Base-by-base conservation (phyloP, 805 yeast species). In the Metschnikowia noctiluminum region DNA sequence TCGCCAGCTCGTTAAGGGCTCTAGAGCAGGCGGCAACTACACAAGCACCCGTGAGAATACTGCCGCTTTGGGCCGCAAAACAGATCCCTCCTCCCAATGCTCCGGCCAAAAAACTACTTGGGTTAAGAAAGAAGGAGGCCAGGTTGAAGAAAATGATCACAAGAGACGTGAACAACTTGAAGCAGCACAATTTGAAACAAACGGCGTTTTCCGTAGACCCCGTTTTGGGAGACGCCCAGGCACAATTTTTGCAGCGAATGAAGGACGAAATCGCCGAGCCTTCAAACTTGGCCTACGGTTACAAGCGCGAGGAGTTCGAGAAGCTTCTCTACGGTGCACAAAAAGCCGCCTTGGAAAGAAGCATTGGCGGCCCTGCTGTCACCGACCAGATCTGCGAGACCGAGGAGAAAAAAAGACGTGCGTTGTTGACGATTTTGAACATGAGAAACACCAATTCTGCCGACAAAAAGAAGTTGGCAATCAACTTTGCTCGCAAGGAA, bases 301-400 rank as follows among this genome's bases (percentile, higher is more conserved):
- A 79, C 56, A 73, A 78, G 35, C 65, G 79, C 43, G 71, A 69
- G 32, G 91, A 89, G 60, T 84, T 89, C 42, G 94, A 89, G 52
- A 86, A 81, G 62, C 72, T 90, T 46, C 60, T 89, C 43, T 84
- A 77, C 56, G 94, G 96, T 36, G 94, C 91, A 10, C 87, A 85
- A 62, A 80, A 81, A 56, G 80, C 87, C 7, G 71, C 75, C 3
- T 60, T 81, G 41, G 69, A 71, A 44, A 73, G 60, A 52, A 58
- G 62, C 37, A 53, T 57, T 11, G 65, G 61, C 9, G 74, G 73
- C 39, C 65, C 57, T n/a, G 56, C 61, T 34, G 55, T 64, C 43
- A 50, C 58, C 42, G 70, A 69, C 37, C 54, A 63, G 32, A 60
- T 68, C 28, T 55, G 56, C 40, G 58, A 58, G 39, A 47, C 59